Percentiles rank a stretch among this genome's conserved stretches.
Evolutionary conservation across 2,329 filamentous ascomycete species (phyloP).

Genomic region (Iodosphaeria phyllophila): DNA sequence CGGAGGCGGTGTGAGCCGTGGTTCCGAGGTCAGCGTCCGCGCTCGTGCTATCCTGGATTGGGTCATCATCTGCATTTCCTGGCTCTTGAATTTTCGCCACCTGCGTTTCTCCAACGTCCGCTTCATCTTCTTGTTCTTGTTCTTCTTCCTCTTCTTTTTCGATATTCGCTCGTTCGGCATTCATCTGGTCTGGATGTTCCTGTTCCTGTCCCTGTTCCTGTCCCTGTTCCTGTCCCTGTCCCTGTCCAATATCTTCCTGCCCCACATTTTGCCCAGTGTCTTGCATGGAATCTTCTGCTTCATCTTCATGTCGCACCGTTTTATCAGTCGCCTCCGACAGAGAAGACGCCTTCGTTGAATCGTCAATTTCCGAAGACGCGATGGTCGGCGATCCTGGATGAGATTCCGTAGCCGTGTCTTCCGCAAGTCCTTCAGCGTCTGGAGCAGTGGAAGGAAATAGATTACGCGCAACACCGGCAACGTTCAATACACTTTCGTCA

Average conservation of each 20-base stretch:
- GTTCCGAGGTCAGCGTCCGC: not conserved
- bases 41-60: not conserved
- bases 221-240: too few relatives aligned
- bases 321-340: slow-evolving; percentile 44
- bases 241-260: too few relatives aligned
- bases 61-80: not conserved
- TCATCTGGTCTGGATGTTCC: too few relatives aligned
- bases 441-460: too few relatives aligned
- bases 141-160: slow-evolving; percentile 2
- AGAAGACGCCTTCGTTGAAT: slow-evolving; percentile 45
- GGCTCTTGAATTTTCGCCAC: too few relatives aligned
- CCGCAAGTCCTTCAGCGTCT: slow-evolving; percentile 24
- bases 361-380: slow-evolving; percentile 29
- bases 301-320: slow-evolving; percentile 24
- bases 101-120: not conserved
- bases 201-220: too few relatives aligned
- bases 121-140: slow-evolving; percentile 5
- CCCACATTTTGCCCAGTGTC: too few relatives aligned
- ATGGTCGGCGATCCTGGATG: slow-evolving; percentile 36
- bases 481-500: too few relatives aligned
- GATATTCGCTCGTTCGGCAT: too few relatives aligned
- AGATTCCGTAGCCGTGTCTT: slow-evolving; percentile 33
- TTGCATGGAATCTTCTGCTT: too few relatives aligned
- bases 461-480: too few relatives aligned
- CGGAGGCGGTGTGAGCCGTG: slow-evolving; percentile 5